Evolutionary conservation across 2,329 filamentous ascomycete genomes (phyloP).

Genomic region (Metarhizium anisopliae): DNA sequence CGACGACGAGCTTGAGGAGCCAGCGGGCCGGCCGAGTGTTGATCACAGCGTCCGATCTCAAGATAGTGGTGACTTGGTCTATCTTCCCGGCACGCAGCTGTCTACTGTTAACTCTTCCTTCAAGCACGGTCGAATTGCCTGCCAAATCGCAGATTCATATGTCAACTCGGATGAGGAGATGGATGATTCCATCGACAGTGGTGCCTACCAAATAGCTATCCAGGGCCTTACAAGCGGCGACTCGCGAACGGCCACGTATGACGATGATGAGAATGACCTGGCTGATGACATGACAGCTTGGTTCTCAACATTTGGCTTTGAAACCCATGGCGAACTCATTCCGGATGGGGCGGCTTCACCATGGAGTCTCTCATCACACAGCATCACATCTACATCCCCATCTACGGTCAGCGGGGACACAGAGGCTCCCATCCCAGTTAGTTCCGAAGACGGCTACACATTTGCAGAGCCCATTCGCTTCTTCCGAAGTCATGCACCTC

Average conservation of each 20-base stretch:
- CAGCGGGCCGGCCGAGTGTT: background rate
- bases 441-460: constrained; percentile 20
- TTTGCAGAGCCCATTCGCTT: constrained; percentile 24
- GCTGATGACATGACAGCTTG: constrained; percentile 37
- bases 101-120: constrained; percentile 40
- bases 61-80: constrained; percentile 38
- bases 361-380: constrained; percentile 11
- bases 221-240: constrained; percentile 44
- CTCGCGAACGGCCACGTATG: constrained; percentile 33
- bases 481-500: constrained; percentile 19
- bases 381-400: constrained; percentile 17
- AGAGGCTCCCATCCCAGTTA: constrained; percentile 29
- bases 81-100: constrained; percentile 38
- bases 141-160: background rate
- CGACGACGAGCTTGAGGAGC: background rate
- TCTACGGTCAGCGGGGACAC: constrained; percentile 22
- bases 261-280: constrained; percentile 33
- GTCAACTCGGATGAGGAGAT: constrained; percentile 16
- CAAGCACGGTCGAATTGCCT: constrained; percentile 46
- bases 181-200: constrained; percentile 51
- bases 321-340: constrained; percentile 31
- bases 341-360: constrained; percentile 9
- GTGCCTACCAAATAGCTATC: constrained; percentile 57
- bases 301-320: constrained; percentile 43
- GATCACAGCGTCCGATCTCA: background rate